Base-by-base conservation (phyloP, 2,329 filamentous ascomycete genomes). In the Epichloe bromicola region DNA sequence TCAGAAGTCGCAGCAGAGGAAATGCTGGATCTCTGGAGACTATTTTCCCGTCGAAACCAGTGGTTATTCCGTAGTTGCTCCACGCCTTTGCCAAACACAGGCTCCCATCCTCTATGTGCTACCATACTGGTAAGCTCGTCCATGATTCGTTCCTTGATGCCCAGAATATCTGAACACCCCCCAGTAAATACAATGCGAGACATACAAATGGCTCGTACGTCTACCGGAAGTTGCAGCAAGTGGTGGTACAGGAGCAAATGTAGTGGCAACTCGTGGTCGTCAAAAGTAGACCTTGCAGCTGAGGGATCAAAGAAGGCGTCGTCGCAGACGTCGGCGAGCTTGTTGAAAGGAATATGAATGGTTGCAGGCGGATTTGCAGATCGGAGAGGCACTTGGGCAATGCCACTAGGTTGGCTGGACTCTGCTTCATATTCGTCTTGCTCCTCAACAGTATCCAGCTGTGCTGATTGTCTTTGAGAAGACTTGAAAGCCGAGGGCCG, bases 161-260 rank as follows among this genome's bases (percentile, higher is more conserved):
- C 93, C 1, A 90, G 77, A 8, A 96, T 81, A 26, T 78, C 78
- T 5, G 88, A 82, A 46, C 85, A 85, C 2, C 88, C 88, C 93
- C 93, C 93, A 0, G 84, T 85, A 61, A 98, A 86, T 15, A 95
- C 73, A 44, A 97, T 86, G 39, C 91, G 85, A 1, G 89, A 83
- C 82, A 96, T 93, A 65, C 91, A 96, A 4, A 84, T 69, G 1
- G 86, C 83, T 23, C 93, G 82, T 4, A 90, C 82, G 65, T 98
- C 93, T 4, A 91, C 70, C 0, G 89, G 86, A 1, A 96, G 73
- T 7, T 80, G 75, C 1, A 94, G 73, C 1, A 98, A 75, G 38
- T 82, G 78, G 49, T 79, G 78, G 67, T 95, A 94, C 3, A 94
- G 73, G 8, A 97, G 75, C 12, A 82, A 63, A 48, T 86, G 87